Percentiles rank a stretch among this genome's conserved stretches.
phyloP scores from a whole-genome alignment of 2,329 filamentous ascomycete species.

The Cyphellophora attinorum region DNA sequence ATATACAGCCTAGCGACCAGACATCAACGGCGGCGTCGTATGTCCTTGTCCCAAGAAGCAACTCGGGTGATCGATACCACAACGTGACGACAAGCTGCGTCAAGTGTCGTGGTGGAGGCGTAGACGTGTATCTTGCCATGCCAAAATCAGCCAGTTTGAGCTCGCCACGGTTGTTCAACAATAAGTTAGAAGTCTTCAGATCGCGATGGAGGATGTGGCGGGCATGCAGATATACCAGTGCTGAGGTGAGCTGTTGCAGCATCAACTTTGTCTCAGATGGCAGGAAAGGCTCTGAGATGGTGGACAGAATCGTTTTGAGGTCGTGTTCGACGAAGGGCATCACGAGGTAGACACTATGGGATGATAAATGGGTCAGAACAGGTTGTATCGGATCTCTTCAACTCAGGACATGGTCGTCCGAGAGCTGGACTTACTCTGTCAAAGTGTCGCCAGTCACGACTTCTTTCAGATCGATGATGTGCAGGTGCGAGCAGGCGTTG shows the following conservation, averaged over 20 bases:
- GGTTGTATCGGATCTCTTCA: constrained; percentile 29
- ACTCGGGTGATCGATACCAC: constrained; percentile 90
- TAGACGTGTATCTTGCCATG: constrained; percentile 84
- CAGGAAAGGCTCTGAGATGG: constrained; percentile 89
- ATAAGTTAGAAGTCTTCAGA: constrained; percentile 85
- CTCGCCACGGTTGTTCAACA: constrained; percentile 88
- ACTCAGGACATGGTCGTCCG: constrained; percentile 4
- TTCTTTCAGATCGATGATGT: constrained; percentile 74
- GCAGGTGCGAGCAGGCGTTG: constrained; percentile 66
- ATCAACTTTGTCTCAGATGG: constrained; percentile 89
- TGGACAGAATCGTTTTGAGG: constrained; percentile 81
- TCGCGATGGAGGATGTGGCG: constrained; percentile 91
- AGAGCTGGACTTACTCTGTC: constrained; percentile 44
- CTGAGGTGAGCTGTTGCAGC: constrained; percentile 69
- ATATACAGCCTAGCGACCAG: constrained; percentile 95
- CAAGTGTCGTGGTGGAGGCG: constrained; percentile 62
- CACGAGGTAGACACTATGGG: constrained; percentile 71
- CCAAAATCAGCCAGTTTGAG: constrained; percentile 97
- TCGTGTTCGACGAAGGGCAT: constrained; percentile 98
- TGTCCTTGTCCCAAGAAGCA: constrained; percentile 67
- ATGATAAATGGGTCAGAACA: constrained; percentile 25
- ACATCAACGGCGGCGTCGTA: constrained; percentile 78
- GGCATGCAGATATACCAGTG: constrained; percentile 74
- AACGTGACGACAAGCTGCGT: constrained; percentile 92
- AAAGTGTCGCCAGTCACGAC: constrained; percentile 66